phyloP scores from a whole-genome alignment of 176 grass and related monocot genomes.

The Chloris gayana region DNA sequence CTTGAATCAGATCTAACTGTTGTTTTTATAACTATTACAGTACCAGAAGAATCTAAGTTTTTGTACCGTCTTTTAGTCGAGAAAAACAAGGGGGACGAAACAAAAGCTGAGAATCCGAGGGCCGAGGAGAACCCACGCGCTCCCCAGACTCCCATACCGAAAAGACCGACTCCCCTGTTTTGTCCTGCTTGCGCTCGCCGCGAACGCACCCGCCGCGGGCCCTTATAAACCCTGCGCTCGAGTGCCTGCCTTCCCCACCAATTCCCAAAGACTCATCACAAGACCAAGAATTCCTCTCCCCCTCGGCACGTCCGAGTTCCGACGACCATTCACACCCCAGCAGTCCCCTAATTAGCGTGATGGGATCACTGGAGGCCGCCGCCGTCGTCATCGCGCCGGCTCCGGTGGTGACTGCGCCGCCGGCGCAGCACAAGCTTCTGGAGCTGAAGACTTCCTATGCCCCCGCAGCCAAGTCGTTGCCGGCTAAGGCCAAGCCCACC shows the following conservation, averaged over 20 bases:
- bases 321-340: background rate
- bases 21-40: background rate
- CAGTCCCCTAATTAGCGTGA: background rate
- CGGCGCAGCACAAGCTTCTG: constrained; percentile 34
- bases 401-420: background rate
- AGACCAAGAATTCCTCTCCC: constrained; percentile 7
- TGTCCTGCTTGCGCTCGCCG: background rate
- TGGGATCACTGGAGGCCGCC: constrained; percentile 24
- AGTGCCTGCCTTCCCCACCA: background rate
- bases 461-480: background rate
- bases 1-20: too few relatives aligned
- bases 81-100: background rate
- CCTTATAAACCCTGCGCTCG: constrained; percentile 30
- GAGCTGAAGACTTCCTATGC: constrained; percentile 13
- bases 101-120: constrained; percentile 34
- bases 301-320: background rate
- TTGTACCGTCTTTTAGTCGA: background rate
- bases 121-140: constrained; percentile 29
- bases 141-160: background rate
- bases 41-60: background rate
- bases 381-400: constrained; percentile 5
- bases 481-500: constrained; percentile 11
- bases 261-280: background rate
- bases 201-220: background rate
- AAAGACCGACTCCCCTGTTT: background rate